These are phyloP conservation scores for Lipomyces sp. DNA, from an alignment of 805 yeast genomes.

Conservation along the genomic window DNA sequence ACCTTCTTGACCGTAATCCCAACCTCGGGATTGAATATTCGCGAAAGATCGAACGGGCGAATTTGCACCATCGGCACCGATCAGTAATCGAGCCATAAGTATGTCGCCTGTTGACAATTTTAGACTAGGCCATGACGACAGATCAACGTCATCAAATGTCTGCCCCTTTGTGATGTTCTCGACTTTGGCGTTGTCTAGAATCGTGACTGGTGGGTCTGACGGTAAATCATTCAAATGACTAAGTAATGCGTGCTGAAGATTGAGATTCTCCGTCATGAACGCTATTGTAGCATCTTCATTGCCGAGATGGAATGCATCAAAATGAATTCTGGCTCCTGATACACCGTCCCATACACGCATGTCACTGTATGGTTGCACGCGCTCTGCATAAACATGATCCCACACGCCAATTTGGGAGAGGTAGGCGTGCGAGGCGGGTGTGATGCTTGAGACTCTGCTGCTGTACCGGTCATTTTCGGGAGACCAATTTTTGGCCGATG, in stretches of 20 bases:
- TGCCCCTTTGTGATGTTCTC: slow-evolving; percentile 51
- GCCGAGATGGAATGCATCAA: slow-evolving; percentile 60
- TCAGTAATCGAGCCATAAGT: slow-evolving; percentile 48
- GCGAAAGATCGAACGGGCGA: slow-evolving; percentile 89
- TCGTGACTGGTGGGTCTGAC: slow-evolving; percentile 42
- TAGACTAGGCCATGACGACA: slow-evolving; percentile 73
- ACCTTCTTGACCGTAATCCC: slow-evolving; percentile 88
- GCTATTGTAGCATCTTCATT: slow-evolving; percentile 52
- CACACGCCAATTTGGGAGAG: slow-evolving; percentile 68
- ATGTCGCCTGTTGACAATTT: slow-evolving; percentile 66
- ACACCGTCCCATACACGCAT: slow-evolving; percentile 85
- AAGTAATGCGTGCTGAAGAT: slow-evolving; percentile 76
- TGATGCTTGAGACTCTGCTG: slow-evolving; percentile 83
- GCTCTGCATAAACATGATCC: slow-evolving; percentile 66
- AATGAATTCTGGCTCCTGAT: slow-evolving; percentile 71
- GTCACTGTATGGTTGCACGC: slow-evolving; percentile 79
- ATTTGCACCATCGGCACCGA: slow-evolving; percentile 96
- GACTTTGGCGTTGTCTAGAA: slow-evolving; percentile 72
- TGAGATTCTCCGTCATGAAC: slow-evolving; percentile 86
- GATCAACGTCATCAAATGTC: slow-evolving; percentile 43
- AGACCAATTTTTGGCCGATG: slow-evolving; percentile 56
- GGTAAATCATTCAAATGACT: slow-evolving; percentile 55
- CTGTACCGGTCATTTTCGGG: slow-evolving; percentile 57
- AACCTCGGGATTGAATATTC: slow-evolving; percentile 83
- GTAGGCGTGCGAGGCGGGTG: slow-evolving; percentile 65